Evolutionary conservation across 176 grass and related monocot genomes (phyloP), one percentile per base, ranked within the genome.

Genomic region (Triticum urartu): DNA sequence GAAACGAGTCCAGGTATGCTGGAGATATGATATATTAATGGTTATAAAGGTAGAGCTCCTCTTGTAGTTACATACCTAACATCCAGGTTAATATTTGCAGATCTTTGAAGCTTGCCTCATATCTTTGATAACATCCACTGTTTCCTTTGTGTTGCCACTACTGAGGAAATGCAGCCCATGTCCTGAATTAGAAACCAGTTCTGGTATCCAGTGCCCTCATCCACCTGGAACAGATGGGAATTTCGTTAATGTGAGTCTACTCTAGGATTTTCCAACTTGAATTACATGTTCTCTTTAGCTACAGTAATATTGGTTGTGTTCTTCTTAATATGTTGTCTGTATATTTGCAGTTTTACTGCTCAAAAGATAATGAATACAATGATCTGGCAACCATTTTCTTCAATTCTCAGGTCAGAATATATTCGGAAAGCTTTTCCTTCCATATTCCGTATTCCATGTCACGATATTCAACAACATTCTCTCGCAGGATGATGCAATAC

Each of bases 361-460:
- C 97, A 34, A 94, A 90, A 75, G 92, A 94, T 59, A 94, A 92
- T 34, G 97, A 99, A 79, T 99, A 99, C 87, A 99, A 99, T 90
- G 97, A 99, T 88, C 86, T 99, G 86, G 97, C 97, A 47, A 99
- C 97, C 72, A 99, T 99, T 91, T 99, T 99, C 90, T 99, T 99
- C 90, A 99, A 99, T 84, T 93, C 97, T 80, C 97, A 99, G 97
- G 97, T 96, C 72, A 79, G 69, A 63, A 62, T 75, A 79, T 80
- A 67, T 35, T 62, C 34, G 13, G 30, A 65, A 34, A 43, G 24
- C 60, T 42, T 83, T 54, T 43, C 39, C 47, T 56, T 72, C 22
- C 18, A 56, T 79, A 22, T 81, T 52, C 18, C 75, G 18, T 87
- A 84, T 79, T 78, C 17, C 63, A 75, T 84, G 0, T 84, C 47